Evolutionary conservation across 208 protist species (phyloP).

Genomic region (Crithidia sp.): DNA sequence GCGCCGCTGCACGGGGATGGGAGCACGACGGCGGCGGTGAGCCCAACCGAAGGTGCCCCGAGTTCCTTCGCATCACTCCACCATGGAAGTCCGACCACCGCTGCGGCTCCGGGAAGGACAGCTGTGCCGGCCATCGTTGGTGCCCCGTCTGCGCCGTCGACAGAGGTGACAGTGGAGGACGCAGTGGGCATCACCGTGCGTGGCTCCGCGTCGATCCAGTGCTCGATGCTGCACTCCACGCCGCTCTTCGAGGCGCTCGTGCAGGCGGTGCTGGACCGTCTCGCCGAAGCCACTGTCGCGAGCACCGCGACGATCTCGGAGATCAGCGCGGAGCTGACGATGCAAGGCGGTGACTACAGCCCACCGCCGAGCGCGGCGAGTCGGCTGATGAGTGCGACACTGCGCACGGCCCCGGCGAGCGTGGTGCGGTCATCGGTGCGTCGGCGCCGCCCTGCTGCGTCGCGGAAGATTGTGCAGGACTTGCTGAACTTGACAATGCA

Average conservation of each 20-base stretch:
- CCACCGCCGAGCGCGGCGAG: not conserved
- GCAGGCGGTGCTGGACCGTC: constrained; percentile 66
- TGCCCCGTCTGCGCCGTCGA: not conserved
- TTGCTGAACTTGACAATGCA: constrained; percentile 78
- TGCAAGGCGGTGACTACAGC: not conserved
- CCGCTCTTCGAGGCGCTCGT: constrained; percentile 65
- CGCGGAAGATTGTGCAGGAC: constrained; percentile 59
- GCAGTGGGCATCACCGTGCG: constrained; percentile 73
- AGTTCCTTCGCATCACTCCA: too few species aligned
- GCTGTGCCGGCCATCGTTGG: not conserved
- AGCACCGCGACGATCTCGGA: constrained; percentile 40
- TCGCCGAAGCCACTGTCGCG: constrained; percentile 62
- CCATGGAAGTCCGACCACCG: too few species aligned
- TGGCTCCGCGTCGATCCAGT: constrained; percentile 68
- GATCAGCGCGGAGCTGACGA: constrained; percentile 30
- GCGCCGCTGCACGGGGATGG: not conserved
- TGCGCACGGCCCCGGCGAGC: not conserved
- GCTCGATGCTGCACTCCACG: constrained; percentile 37
- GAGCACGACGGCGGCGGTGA: too few species aligned
- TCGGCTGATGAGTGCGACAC: not conserved
- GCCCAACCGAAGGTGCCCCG: too few species aligned
- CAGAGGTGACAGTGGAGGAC: constrained; percentile 62
- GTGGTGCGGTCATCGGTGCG: constrained; percentile 3
- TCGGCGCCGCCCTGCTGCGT: constrained; percentile 31
- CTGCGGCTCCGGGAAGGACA: not conserved